phyloP scores from a whole-genome alignment of 768 basidiomycete species.

The Leccinum fibrillosum region DNA sequence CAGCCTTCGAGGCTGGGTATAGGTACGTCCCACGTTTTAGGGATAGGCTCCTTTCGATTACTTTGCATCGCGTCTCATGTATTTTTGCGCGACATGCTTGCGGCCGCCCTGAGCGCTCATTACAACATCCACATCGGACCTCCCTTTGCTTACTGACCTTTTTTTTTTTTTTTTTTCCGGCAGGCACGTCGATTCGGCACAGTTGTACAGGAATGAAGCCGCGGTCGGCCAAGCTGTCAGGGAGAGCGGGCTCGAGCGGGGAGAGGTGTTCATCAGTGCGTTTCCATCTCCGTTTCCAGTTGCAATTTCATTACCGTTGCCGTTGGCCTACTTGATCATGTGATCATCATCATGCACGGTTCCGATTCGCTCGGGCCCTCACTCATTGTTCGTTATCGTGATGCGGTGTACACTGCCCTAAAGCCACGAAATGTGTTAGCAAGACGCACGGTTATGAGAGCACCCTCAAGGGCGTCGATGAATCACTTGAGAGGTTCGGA shows the following conservation, averaged over 20 bases:
- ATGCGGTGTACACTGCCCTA: not conserved
- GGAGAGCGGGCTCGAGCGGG: constrained; percentile 52
- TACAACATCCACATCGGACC: constrained; percentile 1
- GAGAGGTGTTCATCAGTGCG: constrained; percentile 70
- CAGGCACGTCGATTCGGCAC: constrained; percentile 75
- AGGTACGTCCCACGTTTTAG: constrained; percentile 32
- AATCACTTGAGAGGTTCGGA: constrained; percentile 53
- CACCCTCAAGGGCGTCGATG: constrained; percentile 55
- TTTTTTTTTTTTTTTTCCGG: not conserved
- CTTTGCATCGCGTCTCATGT: not conserved
- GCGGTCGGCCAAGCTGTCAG: constrained; percentile 57
- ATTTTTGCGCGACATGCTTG: not conserved
- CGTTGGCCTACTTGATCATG: too few relatives aligned
- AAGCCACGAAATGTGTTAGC: constrained; percentile 61
- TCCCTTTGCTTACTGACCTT: not conserved
- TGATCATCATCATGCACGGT: too few relatives aligned
- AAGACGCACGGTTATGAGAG: constrained; percentile 61
- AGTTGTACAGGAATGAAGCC: constrained; percentile 63
- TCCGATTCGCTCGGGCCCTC: too few relatives aligned
- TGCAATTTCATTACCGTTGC: not conserved
- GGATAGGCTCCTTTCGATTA: not conserved
- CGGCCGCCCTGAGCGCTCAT: constrained; percentile 27
- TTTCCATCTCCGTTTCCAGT: not conserved
- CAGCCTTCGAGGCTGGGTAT: constrained; percentile 68
- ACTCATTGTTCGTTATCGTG: not conserved